Conservation (phyloP, 2,329 filamentous ascomycete species). For the Lachnellula cervina region DNA sequence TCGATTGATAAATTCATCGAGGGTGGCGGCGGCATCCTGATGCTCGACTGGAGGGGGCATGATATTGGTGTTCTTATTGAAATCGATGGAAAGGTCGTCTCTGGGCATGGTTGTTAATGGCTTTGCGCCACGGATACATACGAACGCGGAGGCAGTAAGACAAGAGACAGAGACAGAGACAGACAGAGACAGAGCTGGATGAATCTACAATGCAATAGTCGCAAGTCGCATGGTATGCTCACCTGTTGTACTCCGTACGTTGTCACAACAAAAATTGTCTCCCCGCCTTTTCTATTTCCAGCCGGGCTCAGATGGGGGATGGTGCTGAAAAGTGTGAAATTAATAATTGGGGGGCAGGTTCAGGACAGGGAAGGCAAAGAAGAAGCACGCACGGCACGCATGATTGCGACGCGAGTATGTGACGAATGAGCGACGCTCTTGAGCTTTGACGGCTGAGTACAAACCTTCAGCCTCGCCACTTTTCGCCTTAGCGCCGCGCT, state of each 20-base stretch:
- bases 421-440: neutral
- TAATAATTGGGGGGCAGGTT: constrained; percentile 6
- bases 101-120: constrained; percentile 64
- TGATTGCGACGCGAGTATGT: neutral
- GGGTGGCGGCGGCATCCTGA: constrained; percentile 61
- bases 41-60: constrained; percentile 57
- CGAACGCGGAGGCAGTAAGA: constrained; percentile 19
- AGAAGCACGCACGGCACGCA: neutral
- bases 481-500: neutral
- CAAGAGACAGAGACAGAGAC: neutral
- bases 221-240: constrained; percentile 21
- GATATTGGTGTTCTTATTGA: constrained; percentile 42
- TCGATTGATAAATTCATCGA: constrained; percentile 72
- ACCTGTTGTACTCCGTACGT: constrained; percentile 17
- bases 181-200: neutral
- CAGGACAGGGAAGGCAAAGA: neutral
- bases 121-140: constrained; percentile 19
- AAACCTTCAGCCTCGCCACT: neutral
- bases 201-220: constrained; percentile 12
- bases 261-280: constrained; percentile 1
- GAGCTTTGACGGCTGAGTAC: neutral
- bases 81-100: constrained; percentile 68
- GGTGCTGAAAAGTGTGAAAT: constrained; percentile 11
- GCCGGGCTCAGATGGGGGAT: constrained; percentile 2
- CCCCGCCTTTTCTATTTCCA: constrained; percentile 7